Evolutionary conservation across 257 asterid genomes (phyloP), one percentile per base, ranked within the genome.

Genomic region (Capsicum baccatum): DNA sequence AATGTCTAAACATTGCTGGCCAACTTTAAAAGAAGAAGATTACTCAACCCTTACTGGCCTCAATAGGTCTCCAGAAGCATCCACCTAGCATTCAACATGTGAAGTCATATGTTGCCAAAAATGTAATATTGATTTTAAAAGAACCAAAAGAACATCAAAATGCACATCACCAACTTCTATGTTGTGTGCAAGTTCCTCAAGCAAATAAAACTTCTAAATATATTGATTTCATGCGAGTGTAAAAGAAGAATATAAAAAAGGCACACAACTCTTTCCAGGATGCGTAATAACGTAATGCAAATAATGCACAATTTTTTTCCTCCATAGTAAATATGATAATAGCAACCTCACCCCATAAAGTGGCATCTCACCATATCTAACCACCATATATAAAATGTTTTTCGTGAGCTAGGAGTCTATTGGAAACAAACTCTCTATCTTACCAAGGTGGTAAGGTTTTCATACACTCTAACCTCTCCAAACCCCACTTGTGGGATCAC

Each of bases 1-100:
- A 68, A 96, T 96, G 68, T 98, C 99, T 83, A 96, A 86, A 89
- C 99, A 94, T 87, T 91, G 93, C 63, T 96, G 99, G 80, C 99
- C 99, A 73, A 96, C 99, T 92, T 86, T 93, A 63, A 96, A 88
- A 74, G 93, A 91, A 56, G 94, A 89, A 37, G 99, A 96, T 82
- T 91, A 58, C 9, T 98, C 99, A 16, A 93, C 92, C 83, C 90
- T 91, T 26, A 92, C 90, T 54, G 99, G 97, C 85, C 89, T 93
- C 94, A 96, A 85, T 69, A 96, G 82, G 73, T 96, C 98, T 84
- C 84, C 87, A 19, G 98, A 85, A 83, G 99, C 98, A n/a, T 93
- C 99, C 85, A 96, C 93, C 99, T 96, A 86, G 83, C 76, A 82
- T 79, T 68, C 9, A 79, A 26, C 55, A 80, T 57, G 67, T 79